A percentile compares a stretch with the other conserved stretches of the same genome.
Evolutionary conservation across 108 stramenopile genomes (phyloP).

Genomic region (Cyclostephanos invisitatus): DNA sequence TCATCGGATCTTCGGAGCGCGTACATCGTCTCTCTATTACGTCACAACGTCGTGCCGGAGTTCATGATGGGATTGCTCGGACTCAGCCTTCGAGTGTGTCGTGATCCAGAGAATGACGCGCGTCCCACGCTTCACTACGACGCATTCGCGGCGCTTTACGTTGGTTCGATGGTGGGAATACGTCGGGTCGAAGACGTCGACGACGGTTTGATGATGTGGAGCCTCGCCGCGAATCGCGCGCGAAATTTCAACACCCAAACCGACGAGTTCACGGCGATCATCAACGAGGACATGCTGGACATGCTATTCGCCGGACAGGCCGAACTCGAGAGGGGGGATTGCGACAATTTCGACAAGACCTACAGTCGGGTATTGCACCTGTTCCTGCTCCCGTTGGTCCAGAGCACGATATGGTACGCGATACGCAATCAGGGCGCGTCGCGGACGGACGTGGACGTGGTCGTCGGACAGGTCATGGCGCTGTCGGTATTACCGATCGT

Average conservation of each 20-base stretch:
- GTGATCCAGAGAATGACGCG: conserved; percentile 36
- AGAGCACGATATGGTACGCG: conserved; percentile 73
- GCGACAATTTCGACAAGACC: conserved; percentile 59
- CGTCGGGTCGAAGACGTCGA: conserved; percentile 62
- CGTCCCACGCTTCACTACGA: conserved; percentile 61
- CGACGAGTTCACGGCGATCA: conserved; percentile 50
- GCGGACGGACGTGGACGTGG: conserved; percentile 48
- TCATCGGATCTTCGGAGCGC: conserved; percentile 54
- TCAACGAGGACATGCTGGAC: conserved; percentile 67
- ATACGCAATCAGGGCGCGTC: conserved; percentile 47
- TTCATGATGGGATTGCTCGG: conserved; percentile 63
- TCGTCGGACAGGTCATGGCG: conserved; percentile 66
- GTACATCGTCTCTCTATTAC: conserved; percentile 54
- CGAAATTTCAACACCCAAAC: conserved; percentile 74
- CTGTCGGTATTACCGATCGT: conserved; percentile 75
- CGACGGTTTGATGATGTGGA: conserved; percentile 80
- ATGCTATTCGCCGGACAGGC: conserved; percentile 70
- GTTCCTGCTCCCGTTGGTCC: conserved; percentile 70
- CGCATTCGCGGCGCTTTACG: conserved; percentile 75
- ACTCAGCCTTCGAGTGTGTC: conserved; percentile 56
- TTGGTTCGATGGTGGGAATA: conserved; percentile 81
- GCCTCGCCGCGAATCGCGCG: conserved; percentile 65
- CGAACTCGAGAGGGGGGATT: conserved; percentile 59
- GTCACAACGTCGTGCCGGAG: conserved; percentile 70
- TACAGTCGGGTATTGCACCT: conserved; percentile 52